Evolutionary conservation across 768 basidiomycete genomes (phyloP).

Genomic region (Epithele typhae): DNA sequence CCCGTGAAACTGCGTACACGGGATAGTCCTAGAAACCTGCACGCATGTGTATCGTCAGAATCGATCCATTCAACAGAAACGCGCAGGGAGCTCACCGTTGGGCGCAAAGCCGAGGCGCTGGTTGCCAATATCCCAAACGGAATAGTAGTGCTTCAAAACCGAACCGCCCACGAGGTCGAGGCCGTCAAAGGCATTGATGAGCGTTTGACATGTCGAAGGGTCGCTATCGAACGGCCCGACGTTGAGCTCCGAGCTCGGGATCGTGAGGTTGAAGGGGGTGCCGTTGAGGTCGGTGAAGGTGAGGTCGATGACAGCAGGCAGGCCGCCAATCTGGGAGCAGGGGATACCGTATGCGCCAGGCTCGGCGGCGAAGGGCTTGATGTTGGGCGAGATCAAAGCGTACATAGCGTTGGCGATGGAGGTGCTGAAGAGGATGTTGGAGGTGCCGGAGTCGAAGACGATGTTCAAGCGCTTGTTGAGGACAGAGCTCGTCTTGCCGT

Average conservation of each 20-base stretch:
- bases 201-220: slow-evolving; percentile 47
- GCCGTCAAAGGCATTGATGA: slow-evolving; percentile 56
- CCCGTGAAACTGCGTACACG: too few species aligned
- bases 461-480: slow-evolving; percentile 38
- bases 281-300: slow-evolving; percentile 49
- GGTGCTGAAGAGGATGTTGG: slow-evolving; percentile 49
- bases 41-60: too few species aligned
- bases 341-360: slow-evolving; percentile 49
- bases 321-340: slow-evolving; percentile 40
- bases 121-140: slow-evolving; percentile 50
- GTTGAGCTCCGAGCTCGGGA: slow-evolving; percentile 52
- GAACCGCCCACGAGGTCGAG: slow-evolving; percentile 49
- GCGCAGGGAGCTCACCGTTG: slow-evolving; percentile 29
- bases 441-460: slow-evolving; percentile 57
- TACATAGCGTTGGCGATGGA: slow-evolving; percentile 50
- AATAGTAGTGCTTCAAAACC: slow-evolving; percentile 57
- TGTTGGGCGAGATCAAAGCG: slow-evolving; percentile 53
- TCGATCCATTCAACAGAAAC: too few species aligned
- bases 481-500: slow-evolving; percentile 43
- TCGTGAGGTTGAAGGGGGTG: slow-evolving; percentile 48
- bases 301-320: slow-evolving; percentile 50
- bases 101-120: slow-evolving; percentile 50
- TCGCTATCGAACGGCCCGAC: slow-evolving; percentile 54
- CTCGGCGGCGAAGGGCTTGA: slow-evolving; percentile 46
- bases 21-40: too few species aligned